phyloP scores from a whole-genome alignment of 306 rosid species.

The Lathyrus tuberosus region DNA sequence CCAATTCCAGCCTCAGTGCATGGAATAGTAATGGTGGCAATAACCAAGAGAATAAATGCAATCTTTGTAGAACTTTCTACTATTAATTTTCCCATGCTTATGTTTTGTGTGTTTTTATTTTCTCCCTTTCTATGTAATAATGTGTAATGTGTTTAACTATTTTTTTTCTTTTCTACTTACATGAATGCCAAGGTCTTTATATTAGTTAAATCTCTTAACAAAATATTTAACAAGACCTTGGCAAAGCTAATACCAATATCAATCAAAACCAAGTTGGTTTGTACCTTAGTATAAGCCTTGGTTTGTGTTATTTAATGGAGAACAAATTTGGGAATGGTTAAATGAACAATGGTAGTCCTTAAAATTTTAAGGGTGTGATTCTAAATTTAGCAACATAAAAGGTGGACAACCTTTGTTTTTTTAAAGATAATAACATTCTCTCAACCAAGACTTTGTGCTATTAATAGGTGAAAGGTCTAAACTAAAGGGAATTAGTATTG shows the following conservation, averaged over 20 bases:
- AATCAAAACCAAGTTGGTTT: background rate
- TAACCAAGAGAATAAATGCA: background rate
- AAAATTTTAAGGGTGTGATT: background rate
- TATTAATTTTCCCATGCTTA: conserved; percentile 28
- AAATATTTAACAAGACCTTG: conserved; percentile 26
- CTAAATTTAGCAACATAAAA: conserved; percentile 40
- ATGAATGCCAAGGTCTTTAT: conserved; percentile 27
- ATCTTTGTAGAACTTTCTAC: conserved; percentile 2
- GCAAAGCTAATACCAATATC: background rate
- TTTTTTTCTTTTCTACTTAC: background rate
- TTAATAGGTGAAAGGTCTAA: background rate
- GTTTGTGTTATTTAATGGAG: background rate
- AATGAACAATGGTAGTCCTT: conserved; percentile 30
- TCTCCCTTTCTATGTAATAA: background rate
- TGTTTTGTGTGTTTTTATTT: background rate
- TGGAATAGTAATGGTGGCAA: conserved; percentile 31
- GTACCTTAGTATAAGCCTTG: background rate
- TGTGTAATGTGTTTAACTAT: background rate
- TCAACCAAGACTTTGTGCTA: conserved; percentile 15
- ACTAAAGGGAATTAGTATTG: background rate
- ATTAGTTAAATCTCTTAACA: background rate
- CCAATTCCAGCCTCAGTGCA: conserved; percentile 38
- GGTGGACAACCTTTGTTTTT: conserved; percentile 37
- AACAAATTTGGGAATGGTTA: conserved; percentile 26
- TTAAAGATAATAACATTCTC: background rate